Percentiles rank a stretch among this genome's conserved stretches.
These are phyloP conservation scores for Triglochin maritima DNA, from an alignment of 106 monocot genomes.

Conservation along the genomic window DNA sequence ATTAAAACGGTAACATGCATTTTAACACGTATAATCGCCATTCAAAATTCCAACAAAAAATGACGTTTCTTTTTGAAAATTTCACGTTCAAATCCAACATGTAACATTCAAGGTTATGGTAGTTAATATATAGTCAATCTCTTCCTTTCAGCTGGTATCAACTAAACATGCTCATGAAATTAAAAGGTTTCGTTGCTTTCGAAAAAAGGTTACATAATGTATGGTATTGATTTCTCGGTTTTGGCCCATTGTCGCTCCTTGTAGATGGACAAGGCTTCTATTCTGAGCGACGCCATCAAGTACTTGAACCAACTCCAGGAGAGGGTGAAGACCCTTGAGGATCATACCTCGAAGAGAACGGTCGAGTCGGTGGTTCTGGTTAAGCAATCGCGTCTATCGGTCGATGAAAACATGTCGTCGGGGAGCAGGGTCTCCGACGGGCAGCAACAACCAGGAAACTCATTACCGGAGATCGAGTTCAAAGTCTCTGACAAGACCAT, in stretches of 20 bases:
- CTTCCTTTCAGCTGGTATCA: too few relatives aligned
- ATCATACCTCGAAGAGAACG: slow-evolving; percentile 21
- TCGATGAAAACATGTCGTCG: slow-evolving; percentile 19
- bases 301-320: slow-evolving; percentile 60
- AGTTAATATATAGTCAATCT: too few relatives aligned
- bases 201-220: too few relatives aligned
- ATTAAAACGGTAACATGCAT: too few relatives aligned
- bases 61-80: too few relatives aligned
- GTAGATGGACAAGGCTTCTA: slow-evolving; percentile 71
- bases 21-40: too few relatives aligned
- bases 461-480: slow-evolving; percentile 53
- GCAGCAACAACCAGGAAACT: neutral
- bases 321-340: slow-evolving; percentile 39
- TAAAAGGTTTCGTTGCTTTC: too few relatives aligned
- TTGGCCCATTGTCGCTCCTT: neutral
- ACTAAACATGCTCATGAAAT: too few relatives aligned
- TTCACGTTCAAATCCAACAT: too few relatives aligned
- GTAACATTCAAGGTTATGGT: too few relatives aligned
- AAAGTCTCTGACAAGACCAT: slow-evolving; percentile 27
- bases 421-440: slow-evolving; percentile 16
- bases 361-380: slow-evolving; percentile 31
- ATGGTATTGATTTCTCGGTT: neutral
- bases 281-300: slow-evolving; percentile 57
- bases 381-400: slow-evolving; percentile 28
- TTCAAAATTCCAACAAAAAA: too few relatives aligned